Evolutionary conservation across 371 early-diverging fungal species (phyloP).

Genomic region (Saksenaea vasiformis): DNA sequence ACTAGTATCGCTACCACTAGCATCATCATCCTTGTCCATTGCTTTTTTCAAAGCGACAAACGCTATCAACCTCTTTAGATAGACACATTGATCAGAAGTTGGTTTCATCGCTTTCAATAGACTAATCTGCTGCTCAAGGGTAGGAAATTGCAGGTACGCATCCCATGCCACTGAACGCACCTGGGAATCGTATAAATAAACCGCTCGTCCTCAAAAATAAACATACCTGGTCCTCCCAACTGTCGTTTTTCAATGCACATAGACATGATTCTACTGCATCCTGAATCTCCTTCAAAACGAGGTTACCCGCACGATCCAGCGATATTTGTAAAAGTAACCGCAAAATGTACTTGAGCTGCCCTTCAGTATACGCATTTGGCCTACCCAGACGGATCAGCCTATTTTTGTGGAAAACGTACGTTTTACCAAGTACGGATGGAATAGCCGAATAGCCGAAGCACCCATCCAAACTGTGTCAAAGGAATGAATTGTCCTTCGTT

Average conservation of each 20-base stretch:
- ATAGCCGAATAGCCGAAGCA: slow-evolving; percentile 33
- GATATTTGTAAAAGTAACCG: slow-evolving; percentile 32
- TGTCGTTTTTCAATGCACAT: slow-evolving; percentile 9
- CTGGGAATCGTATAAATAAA: slow-evolving; percentile 1
- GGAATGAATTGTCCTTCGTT: slow-evolving; percentile 23
- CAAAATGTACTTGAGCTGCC: slow-evolving; percentile 22
- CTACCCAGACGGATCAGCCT: slow-evolving; percentile 4
- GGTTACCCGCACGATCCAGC: slow-evolving; percentile 27
- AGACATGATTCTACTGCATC: slow-evolving; percentile 31
- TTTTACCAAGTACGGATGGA: slow-evolving; percentile 31
- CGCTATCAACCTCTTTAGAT: slow-evolving; percentile 27
- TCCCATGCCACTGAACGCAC: slow-evolving; percentile 21
- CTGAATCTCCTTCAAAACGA: slow-evolving; percentile 31
- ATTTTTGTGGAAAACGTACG: neutral
- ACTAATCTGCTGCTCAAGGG: slow-evolving; percentile 13
- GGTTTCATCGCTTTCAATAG: slow-evolving; percentile 29
- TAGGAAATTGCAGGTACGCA: slow-evolving; percentile 16
- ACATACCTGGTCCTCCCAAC: slow-evolving; percentile 24
- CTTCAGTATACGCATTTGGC: slow-evolving; percentile 30
- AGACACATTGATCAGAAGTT: slow-evolving; percentile 20
- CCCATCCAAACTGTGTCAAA: slow-evolving; percentile 28
- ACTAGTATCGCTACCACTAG: neutral
- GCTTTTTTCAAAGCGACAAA: slow-evolving; percentile 19
- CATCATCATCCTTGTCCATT: neutral
- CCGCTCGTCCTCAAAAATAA: neutral